These are phyloP conservation scores for Tolypocladium inflatum DNA, from an alignment of 2,329 filamentous ascomycete genomes.

Conservation along the genomic window DNA sequence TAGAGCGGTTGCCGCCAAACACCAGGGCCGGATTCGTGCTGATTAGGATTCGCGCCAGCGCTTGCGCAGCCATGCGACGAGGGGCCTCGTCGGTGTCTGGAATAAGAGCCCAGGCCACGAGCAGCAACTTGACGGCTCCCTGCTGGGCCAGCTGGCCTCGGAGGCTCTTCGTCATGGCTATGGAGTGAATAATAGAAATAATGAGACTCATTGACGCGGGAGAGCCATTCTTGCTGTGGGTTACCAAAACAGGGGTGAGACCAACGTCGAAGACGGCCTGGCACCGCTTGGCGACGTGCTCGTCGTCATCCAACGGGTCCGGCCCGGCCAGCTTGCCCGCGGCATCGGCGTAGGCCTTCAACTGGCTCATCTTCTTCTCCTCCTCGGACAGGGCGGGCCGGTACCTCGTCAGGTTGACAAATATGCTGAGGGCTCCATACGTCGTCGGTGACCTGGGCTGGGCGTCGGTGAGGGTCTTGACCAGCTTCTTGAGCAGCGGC, in stretches of 20 bases:
- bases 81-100: conserved; percentile 36
- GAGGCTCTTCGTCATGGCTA: conserved; percentile 64
- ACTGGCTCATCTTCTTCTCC: conserved; percentile 80
- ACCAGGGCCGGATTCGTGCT: conserved; percentile 77
- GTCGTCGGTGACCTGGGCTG: conserved; percentile 59
- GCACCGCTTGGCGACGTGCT: conserved; percentile 67
- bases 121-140: conserved; percentile 79
- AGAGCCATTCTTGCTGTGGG: conserved; percentile 64
- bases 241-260: conserved; percentile 66
- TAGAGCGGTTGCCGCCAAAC: conserved; percentile 68
- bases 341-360: conserved; percentile 90
- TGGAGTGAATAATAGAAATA: conserved; percentile 65
- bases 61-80: conserved; percentile 61
- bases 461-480: conserved; percentile 51
- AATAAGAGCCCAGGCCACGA: conserved; percentile 59
- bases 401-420: conserved; percentile 78
- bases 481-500: conserved; percentile 58
- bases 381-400: conserved; percentile 73
- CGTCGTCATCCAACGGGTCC: conserved; percentile 65
- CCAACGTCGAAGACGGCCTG: conserved; percentile 70
- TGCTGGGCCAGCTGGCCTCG: conserved; percentile 81
- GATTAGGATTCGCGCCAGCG: conserved; percentile 76
- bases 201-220: conserved; percentile 61
- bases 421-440: conserved; percentile 78
- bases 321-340: conserved; percentile 54